Conservation (phyloP, 176 grass and related monocot species). For the Canna indica region DNA sequence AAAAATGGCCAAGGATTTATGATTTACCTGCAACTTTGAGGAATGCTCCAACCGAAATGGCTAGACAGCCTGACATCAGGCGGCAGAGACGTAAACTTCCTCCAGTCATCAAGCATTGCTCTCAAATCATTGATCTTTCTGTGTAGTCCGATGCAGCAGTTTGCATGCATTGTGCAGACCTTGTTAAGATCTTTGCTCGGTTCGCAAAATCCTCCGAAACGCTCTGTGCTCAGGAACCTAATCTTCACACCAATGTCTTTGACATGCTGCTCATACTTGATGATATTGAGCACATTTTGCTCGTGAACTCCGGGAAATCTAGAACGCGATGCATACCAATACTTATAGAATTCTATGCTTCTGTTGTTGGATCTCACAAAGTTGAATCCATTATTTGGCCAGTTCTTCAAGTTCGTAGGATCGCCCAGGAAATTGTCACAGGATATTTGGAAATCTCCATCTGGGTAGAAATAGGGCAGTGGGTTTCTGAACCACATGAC, state of each 20-base stretch:
- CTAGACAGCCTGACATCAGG: neutral
- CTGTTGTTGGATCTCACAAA: constrained; percentile 35
- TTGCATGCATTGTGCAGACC: constrained; percentile 77
- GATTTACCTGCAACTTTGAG: constrained; percentile 8
- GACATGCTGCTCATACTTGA: constrained; percentile 22
- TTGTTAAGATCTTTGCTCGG: constrained; percentile 42
- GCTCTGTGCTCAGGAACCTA: constrained; percentile 61
- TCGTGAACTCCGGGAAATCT: constrained; percentile 48
- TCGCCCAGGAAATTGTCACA: constrained; percentile 58
- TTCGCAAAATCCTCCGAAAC: constrained; percentile 75
- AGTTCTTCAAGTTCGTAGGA: constrained; percentile 40
- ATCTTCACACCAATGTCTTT: constrained; percentile 28
- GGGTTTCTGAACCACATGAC: constrained; percentile 84
- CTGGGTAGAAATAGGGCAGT: constrained; percentile 50
- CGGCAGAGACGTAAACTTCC: constrained; percentile 39
- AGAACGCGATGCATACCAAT: constrained; percentile 40
- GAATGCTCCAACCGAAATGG: neutral
- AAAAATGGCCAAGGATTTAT: too few species aligned
- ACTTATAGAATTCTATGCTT: constrained; percentile 57
- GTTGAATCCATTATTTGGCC: constrained; percentile 60
- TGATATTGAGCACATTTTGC: constrained; percentile 38
- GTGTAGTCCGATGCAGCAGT: constrained; percentile 57
- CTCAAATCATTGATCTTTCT: constrained; percentile 53
- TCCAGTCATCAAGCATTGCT: constrained; percentile 55
- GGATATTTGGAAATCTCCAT: constrained; percentile 55